Conservation (phyloP, 495 filamentous ascomycete genomes). For the Penicillium manginii region DNA sequence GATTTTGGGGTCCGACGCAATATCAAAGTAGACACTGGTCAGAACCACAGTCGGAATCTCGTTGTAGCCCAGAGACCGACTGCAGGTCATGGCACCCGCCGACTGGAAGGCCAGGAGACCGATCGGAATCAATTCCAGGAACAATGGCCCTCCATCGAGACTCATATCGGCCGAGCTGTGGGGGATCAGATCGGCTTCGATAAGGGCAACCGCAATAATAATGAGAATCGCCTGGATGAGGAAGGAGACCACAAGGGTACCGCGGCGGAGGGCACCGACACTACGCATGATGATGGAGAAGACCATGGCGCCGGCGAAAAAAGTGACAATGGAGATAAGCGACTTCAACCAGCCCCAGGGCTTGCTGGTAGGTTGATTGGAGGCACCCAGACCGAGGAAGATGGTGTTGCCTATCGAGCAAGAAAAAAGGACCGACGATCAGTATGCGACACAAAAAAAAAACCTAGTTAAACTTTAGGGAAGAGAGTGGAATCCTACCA, state of each 20-base stretch:
- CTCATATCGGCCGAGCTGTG: conserved; percentile 34
- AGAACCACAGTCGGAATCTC: conserved; percentile 77
- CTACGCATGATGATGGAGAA: conserved; percentile 43
- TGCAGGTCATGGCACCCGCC: conserved; percentile 69
- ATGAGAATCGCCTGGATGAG: conserved; percentile 59
- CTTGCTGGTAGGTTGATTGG: conserved; percentile 51
- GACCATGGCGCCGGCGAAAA: conserved; percentile 58
- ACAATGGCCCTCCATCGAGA: conserved; percentile 35
- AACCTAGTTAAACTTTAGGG: not conserved
- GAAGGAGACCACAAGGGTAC: conserved; percentile 60
- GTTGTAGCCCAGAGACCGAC: conserved; percentile 62
- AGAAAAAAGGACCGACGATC: not conserved
- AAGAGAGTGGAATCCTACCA: conserved; percentile 45
- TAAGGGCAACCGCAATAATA: conserved; percentile 60
- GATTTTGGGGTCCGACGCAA: conserved; percentile 63
- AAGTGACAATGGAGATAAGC: conserved; percentile 58
- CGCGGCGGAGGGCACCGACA: conserved; percentile 48
- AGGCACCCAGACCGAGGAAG: conserved; percentile 67
- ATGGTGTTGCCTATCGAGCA: conserved; percentile 60
- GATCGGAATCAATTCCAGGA: conserved; percentile 59
- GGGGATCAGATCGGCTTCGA: conserved; percentile 54
- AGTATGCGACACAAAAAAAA: not conserved
- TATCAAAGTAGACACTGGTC: conserved; percentile 71
- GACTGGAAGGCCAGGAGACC: conserved; percentile 72
- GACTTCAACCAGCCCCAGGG: conserved; percentile 69